A percentile compares a stretch with the other conserved stretches of the same genome.
Evolutionary conservation across 129 eudicot species (phyloP).

Genomic region (Silybum marianum): DNA sequence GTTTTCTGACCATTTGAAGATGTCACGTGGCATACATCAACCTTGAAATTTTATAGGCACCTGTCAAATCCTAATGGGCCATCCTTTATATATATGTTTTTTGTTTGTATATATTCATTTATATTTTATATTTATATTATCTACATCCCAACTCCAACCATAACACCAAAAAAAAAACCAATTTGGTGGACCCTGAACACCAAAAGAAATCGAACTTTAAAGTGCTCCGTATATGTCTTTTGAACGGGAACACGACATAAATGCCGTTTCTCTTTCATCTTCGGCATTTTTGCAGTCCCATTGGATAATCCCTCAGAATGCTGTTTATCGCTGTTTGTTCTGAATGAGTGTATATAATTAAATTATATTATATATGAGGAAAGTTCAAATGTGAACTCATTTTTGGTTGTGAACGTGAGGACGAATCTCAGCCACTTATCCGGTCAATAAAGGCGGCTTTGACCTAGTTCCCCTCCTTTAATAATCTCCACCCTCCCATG

Average conservation of each 20-base stretch:
- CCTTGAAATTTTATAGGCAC: background rate
- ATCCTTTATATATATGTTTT: background rate
- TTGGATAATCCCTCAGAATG: too few relatives aligned
- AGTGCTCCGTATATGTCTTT: background rate
- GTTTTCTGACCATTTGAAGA: background rate
- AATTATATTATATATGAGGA: too few relatives aligned
- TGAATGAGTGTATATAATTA: background rate
- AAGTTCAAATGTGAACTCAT: too few relatives aligned
- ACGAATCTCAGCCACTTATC: too few relatives aligned
- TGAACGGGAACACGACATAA: background rate
- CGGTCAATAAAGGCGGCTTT: too few relatives aligned
- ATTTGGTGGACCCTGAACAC: background rate
- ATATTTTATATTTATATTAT: background rate
- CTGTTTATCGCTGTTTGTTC: background rate
- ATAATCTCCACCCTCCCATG: too few relatives aligned
- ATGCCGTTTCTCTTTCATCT: background rate
- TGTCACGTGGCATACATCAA: constrained; percentile 10
- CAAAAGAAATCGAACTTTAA: background rate
- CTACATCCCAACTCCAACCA: background rate
- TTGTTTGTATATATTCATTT: background rate
- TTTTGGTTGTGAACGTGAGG: too few relatives aligned
- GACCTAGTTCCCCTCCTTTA: too few relatives aligned
- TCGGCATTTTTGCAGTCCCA: background rate
- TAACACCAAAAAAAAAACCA: background rate
- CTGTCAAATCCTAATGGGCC: background rate